These are phyloP conservation scores for Paramecium sonneborni DNA, from an alignment of 73 alveolate genomes.

Conservation along the genomic window DNA sequence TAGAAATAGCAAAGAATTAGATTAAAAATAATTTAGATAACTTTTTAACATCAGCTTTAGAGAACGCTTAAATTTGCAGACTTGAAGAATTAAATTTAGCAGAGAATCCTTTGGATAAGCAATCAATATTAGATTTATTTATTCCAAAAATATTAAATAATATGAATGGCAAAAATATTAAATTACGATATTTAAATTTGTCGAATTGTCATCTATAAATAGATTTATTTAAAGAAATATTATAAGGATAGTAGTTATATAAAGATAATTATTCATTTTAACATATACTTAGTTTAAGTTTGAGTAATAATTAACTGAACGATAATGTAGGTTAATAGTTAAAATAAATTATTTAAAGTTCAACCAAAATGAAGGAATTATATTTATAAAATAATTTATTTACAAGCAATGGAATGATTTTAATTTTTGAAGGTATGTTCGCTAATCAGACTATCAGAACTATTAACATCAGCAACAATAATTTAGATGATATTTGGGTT, in stretches of 20 bases:
- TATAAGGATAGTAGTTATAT: background rate
- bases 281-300: background rate
- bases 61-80: background rate
- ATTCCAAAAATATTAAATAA: conserved; percentile 8
- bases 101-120: background rate
- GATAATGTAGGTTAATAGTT: conserved; percentile 3
- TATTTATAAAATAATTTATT: background rate
- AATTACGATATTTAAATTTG: background rate
- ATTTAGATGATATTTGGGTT: conserved; percentile 5
- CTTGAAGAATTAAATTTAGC: conserved; percentile 12
- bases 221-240: background rate
- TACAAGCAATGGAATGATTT: background rate
- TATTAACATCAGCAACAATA: background rate
- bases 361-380: conserved; percentile 1
- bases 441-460: background rate
- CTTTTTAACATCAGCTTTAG: background rate
- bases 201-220: background rate
- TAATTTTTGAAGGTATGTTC: conserved; percentile 28
- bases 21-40: conserved; percentile 1
- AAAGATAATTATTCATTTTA: background rate
- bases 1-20: conserved; percentile 14
- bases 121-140: background rate
- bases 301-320: background rate
- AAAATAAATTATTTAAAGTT: background rate
- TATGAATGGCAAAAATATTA: conserved; percentile 11